phyloP scores from a whole-genome alignment of 257 asterid genomes.

The Schizonepeta tenuifolia region DNA sequence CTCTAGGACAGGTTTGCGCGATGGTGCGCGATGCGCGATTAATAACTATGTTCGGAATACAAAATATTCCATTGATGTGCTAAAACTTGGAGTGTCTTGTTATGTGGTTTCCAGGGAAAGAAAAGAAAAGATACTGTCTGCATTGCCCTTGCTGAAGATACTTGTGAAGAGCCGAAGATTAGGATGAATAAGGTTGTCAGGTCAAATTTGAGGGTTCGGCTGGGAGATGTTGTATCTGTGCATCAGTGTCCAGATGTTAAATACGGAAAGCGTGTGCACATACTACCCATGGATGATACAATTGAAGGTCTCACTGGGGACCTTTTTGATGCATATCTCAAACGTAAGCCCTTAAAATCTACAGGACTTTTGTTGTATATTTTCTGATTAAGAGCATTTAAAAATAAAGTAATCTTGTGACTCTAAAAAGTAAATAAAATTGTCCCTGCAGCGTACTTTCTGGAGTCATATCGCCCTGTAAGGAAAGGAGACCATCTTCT shows the following conservation, averaged over 20 bases:
- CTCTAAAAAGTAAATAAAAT: not conserved
- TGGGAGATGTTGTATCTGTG: constrained; percentile 78
- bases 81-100: constrained; percentile 14
- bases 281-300: constrained; percentile 80
- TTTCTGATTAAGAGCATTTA: not conserved
- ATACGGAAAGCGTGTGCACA: constrained; percentile 88
- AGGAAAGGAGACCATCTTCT: constrained; percentile 69
- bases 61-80: constrained; percentile 4
- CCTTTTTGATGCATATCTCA: constrained; percentile 72
- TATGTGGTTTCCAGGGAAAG: constrained; percentile 50
- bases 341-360: constrained; percentile 55
- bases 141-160: constrained; percentile 62
- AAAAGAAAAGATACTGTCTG: constrained; percentile 55
- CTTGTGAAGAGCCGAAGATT: constrained; percentile 74
- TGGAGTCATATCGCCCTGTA: constrained; percentile 58
- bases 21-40: no score
- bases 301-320: constrained; percentile 93
- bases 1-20: no score
- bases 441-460: constrained; percentile 49
- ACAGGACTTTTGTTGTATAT: not conserved
- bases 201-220: constrained; percentile 62
- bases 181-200: constrained; percentile 76
- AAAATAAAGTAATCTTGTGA: not conserved
- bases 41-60: no score
- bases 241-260: constrained; percentile 95